Evolutionary conservation across 768 basidiomycete genomes (phyloP), one percentile per base, ranked within the genome.

Genomic region (Mycena filopes): DNA sequence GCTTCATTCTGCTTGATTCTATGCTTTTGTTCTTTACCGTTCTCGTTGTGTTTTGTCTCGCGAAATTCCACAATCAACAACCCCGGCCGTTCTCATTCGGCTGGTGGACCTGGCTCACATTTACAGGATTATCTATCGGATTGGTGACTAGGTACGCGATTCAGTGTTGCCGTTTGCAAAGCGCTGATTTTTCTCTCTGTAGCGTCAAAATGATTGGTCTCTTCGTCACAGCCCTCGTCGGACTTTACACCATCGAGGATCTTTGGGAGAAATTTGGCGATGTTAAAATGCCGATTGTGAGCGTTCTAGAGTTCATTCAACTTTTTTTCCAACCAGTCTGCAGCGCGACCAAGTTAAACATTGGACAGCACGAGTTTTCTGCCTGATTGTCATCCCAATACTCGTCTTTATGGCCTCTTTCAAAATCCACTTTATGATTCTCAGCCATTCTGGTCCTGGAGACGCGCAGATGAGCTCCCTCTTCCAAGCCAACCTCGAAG

Each of bases 21-120:
- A 98, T 99, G 95, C 82, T 99, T n/a, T 82, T 99, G 36, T 98
- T 97, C 85, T 99, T 99, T 83, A 99, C 98, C 42, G 95, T 98
- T 84, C 90, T 94, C 74, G 96, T 96, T 45, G 93, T 97, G 70
- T 96, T 97, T 79, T 94, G 92, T 76, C 82, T 99, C 53, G 89
- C 94, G 50, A 98, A 96, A 79, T 99, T 99, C 81, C 95, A 99
- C 75, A 98, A 97, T 74, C 94, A 98, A 78, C 94, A 96, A 82
- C 92, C 90, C 70, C 89, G 93, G 95, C 87, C 98, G 0, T 99
- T 99, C 76, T 92, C 94, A 28, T 82, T 92, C 63, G 97, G 99
- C 75, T 99, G 63, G 63, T 64, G 63, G 63, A 45, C 42, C 36
- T 64, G 63, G 63, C 63, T 64, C 12, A 40, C 43, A 4, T 10